phyloP scores from a whole-genome alignment of 352 stramenopile species.

The Thraustochytrium aureum region DNA sequence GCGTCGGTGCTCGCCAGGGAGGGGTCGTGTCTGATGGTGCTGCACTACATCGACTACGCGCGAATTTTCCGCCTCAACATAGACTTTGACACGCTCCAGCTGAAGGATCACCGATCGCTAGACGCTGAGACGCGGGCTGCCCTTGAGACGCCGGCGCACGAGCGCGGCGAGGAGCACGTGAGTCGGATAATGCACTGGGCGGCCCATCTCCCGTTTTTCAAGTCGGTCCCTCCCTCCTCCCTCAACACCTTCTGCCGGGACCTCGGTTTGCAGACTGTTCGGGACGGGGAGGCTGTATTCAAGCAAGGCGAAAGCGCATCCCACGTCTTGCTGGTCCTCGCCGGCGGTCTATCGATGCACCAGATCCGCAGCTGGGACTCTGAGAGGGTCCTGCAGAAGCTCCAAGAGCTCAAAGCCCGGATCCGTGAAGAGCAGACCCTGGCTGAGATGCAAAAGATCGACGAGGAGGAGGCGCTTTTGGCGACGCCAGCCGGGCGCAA shows the following conservation, averaged over 20 bases:
- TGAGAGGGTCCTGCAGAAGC: neutral
- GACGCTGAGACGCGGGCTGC: neutral
- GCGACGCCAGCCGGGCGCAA: too few species aligned
- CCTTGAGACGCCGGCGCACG: neutral
- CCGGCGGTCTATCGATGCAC: conserved; percentile 25
- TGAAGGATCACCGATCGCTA: neutral
- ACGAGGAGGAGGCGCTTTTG: too few species aligned
- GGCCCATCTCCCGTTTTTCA: conserved; percentile 9
- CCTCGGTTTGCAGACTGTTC: neutral
- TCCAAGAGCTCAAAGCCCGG: neutral
- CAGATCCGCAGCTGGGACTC: neutral
- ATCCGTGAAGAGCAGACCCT: too few species aligned
- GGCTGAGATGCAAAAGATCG: too few species aligned
- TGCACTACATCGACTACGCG: conserved; percentile 36
- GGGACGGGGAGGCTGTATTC: neutral
- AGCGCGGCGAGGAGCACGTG: conserved; percentile 5
- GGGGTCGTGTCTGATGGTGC: neutral
- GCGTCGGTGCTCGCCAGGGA: conserved; percentile 19
- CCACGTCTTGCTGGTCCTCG: conserved; percentile 10
- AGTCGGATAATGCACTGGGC: conserved; percentile 18
- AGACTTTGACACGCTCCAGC: neutral
- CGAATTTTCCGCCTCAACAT: conserved; percentile 36
- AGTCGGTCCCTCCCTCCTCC: neutral
- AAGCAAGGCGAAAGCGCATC: neutral
- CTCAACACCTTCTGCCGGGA: neutral